phyloP scores from a whole-genome alignment of 768 basidiomycete genomes.

The Macrolepiota fuliginosa region DNA sequence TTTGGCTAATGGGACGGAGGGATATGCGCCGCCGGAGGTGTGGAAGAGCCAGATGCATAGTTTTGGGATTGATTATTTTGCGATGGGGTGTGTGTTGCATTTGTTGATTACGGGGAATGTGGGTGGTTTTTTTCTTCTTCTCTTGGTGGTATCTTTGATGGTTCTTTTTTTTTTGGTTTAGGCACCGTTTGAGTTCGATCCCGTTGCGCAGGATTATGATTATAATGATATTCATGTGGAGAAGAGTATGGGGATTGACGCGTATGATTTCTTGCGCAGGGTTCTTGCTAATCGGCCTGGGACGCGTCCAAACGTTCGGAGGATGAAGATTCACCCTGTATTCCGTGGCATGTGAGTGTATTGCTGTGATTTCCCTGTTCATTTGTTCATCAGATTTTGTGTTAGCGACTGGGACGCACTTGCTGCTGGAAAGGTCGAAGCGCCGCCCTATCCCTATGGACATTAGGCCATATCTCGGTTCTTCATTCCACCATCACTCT shows the following conservation, averaged over 20 bases:
- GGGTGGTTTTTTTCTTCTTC: background rate
- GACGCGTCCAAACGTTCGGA: background rate
- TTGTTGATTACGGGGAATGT: slow-evolving; percentile 7
- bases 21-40: slow-evolving; percentile 9
- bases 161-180: background rate
- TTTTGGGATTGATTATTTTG: slow-evolving; percentile 11
- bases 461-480: background rate
- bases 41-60: slow-evolving; percentile 10
- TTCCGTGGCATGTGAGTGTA: slow-evolving; percentile 3
- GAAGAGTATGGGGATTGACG: slow-evolving; percentile 7
- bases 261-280: slow-evolving; percentile 7
- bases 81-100: slow-evolving; percentile 10
- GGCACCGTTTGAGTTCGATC: slow-evolving; percentile 8
- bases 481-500: background rate
- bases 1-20: slow-evolving; percentile 8
- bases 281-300: slow-evolving; percentile 1
- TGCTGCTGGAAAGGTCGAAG: slow-evolving; percentile 3
- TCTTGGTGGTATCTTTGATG: background rate
- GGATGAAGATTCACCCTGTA: slow-evolving; percentile 10
- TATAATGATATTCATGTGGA: slow-evolving; percentile 3
- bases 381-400: background rate
- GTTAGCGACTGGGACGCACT: slow-evolving; percentile 7
- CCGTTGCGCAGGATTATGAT: background rate
- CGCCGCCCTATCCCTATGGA: background rate
- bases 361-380: background rate